phyloP scores from a whole-genome alignment of 2,329 filamentous ascomycete genomes.

The Anthostomella pinea region DNA sequence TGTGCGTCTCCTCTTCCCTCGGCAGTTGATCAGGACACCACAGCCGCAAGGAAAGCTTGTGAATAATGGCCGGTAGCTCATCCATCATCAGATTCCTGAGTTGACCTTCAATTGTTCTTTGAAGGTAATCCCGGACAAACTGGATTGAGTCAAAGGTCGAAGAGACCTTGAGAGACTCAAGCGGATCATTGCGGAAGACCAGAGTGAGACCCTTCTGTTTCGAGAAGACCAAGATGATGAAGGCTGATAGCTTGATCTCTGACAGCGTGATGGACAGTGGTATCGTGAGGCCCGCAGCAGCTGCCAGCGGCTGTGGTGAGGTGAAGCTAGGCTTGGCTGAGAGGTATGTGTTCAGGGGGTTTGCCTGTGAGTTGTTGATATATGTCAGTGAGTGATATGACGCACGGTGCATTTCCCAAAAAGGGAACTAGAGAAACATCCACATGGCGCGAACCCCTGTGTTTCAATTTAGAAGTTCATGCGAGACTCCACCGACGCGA shows the following conservation, averaged over 20 bases:
- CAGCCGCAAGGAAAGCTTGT: slow-evolving; percentile 80
- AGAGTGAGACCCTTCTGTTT: slow-evolving; percentile 95
- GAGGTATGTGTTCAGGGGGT: slow-evolving; percentile 93
- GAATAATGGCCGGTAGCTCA: slow-evolving; percentile 93
- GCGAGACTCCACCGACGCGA: slow-evolving; percentile 32
- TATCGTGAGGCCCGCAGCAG: slow-evolving; percentile 88
- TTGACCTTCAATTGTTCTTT: slow-evolving; percentile 93
- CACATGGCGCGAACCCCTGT: slow-evolving; percentile 32
- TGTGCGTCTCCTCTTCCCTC: slow-evolving; percentile 58
- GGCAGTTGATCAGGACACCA: slow-evolving; percentile 85
- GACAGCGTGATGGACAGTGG: slow-evolving; percentile 96
- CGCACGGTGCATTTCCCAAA: slow-evolving; percentile 27
- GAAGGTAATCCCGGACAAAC: slow-evolving; percentile 94
- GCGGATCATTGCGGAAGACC: slow-evolving; percentile 95
- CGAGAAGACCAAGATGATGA: slow-evolving; percentile 96
- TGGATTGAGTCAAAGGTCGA: slow-evolving; percentile 99
- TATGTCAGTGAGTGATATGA: slow-evolving; percentile 47
- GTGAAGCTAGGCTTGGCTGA: slow-evolving; percentile 89
- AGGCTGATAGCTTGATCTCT: slow-evolving; percentile 91
- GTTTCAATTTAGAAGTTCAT: slow-evolving; percentile 34
- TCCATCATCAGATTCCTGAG: slow-evolving; percentile 95
- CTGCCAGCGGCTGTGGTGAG: slow-evolving; percentile 87
- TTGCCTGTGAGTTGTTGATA: slow-evolving; percentile 60
- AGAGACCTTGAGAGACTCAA: slow-evolving; percentile 96
- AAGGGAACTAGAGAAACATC: slow-evolving; percentile 23